Conservation (phyloP, 345 rosid species). For the Excoecaria agallocha region DNA sequence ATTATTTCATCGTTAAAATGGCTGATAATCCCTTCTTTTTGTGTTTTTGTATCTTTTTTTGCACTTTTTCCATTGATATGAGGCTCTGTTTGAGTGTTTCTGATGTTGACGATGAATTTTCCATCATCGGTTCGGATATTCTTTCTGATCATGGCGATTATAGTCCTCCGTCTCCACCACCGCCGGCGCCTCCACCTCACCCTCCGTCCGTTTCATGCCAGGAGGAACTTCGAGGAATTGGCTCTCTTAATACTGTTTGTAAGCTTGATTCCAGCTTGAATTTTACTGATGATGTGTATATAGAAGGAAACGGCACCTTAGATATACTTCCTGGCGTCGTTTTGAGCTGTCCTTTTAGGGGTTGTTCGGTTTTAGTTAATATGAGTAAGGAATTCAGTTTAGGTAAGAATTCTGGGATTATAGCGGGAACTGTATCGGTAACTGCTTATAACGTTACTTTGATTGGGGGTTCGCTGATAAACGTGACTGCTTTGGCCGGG, state of each 20-base stretch:
- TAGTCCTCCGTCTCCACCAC: slow-evolving; percentile 60
- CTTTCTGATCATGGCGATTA: slow-evolving; percentile 49
- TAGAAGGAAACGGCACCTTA: slow-evolving; percentile 53
- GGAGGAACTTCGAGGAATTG: slow-evolving; percentile 50
- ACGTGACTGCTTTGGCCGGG: slow-evolving; percentile 55
- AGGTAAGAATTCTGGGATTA: slow-evolving; percentile 29
- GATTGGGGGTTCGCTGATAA: slow-evolving; percentile 38
- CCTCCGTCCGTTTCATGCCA: slow-evolving; percentile 53
- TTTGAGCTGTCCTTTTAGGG: slow-evolving; percentile 39
- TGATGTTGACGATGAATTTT: slow-evolving; percentile 32
- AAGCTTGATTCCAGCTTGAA: slow-evolving; percentile 42
- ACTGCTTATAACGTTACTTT: slow-evolving; percentile 45
- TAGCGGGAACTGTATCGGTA: slow-evolving; percentile 43
- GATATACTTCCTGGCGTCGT: slow-evolving; percentile 39
- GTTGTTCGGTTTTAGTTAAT: slow-evolving; percentile 52
- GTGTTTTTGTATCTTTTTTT: slow-evolving; percentile 2
- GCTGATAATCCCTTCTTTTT: slow-evolving; percentile 10
- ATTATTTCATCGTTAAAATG: slow-evolving; percentile 23
- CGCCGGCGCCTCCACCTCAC: slow-evolving; percentile 48
- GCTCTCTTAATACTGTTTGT: slow-evolving; percentile 53
- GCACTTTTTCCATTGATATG: not conserved
- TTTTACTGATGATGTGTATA: slow-evolving; percentile 44
- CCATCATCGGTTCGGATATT: slow-evolving; percentile 25
- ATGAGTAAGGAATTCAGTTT: slow-evolving; percentile 45
- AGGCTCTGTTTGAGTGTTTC: slow-evolving; percentile 14